Evolutionary conservation across 192 early-diverging fungal genomes (phyloP).

Genomic region (Linnemannia schmuckeri): DNA sequence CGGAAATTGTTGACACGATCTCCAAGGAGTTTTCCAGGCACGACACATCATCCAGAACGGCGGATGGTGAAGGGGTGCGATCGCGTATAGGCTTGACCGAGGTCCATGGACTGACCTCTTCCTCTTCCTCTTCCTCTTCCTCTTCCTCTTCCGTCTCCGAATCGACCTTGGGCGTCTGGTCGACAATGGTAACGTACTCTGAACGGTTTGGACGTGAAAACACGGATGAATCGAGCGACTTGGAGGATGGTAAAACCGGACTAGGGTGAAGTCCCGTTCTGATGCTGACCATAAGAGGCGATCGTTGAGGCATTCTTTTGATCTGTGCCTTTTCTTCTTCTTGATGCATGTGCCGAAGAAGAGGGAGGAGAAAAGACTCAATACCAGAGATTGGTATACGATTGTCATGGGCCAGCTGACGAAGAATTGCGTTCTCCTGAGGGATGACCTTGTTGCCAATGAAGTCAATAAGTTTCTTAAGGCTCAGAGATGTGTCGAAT

Average conservation of each 20-base stretch:
- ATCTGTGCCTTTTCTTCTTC: neutral
- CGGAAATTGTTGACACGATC: neutral
- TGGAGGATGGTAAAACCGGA: neutral
- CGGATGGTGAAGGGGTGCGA: neutral
- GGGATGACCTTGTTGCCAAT: neutral
- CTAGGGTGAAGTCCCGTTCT: neutral
- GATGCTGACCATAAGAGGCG: neutral
- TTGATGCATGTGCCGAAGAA: neutral
- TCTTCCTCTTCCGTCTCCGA: neutral
- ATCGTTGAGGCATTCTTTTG: neutral
- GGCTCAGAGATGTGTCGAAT: neutral
- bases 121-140: neutral
- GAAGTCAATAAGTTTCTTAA: neutral
- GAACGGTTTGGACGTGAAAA: too few relatives aligned
- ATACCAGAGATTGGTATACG: neutral
- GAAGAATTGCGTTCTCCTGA: neutral
- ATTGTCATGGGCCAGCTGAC: neutral
- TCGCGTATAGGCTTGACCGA: neutral
- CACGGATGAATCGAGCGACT: neutral
- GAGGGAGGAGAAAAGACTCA: neutral
- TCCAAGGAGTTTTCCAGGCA: neutral
- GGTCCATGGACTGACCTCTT: neutral
- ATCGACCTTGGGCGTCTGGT: neutral
- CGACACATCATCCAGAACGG: conserved; percentile 2
- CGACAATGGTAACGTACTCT: neutral